A percentile compares a stretch with the other conserved stretches of the same genome.
Evolutionary conservation across 2,329 filamentous ascomycete genomes (phyloP).

Genomic region (Akanthomyces uredinophilus): DNA sequence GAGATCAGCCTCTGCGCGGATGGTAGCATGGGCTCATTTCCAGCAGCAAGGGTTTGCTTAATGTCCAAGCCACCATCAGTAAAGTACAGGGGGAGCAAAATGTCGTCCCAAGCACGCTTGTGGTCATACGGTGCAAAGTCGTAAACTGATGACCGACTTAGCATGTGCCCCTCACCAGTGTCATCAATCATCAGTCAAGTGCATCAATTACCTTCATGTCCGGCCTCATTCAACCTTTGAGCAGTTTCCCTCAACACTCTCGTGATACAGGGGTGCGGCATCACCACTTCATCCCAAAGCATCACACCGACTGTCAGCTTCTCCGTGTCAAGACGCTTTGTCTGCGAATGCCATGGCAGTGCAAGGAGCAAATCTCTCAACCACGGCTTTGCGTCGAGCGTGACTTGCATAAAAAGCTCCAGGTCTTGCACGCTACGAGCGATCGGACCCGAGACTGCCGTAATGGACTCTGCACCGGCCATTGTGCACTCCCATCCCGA

Average conservation of each 20-base stretch:
- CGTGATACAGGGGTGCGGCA: slow-evolving; percentile 48
- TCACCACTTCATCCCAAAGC: slow-evolving; percentile 49
- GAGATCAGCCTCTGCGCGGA: slow-evolving; percentile 50
- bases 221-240: slow-evolving; percentile 35
- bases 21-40: slow-evolving; percentile 49
- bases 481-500: slow-evolving; percentile 15
- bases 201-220: background rate
- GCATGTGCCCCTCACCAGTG: background rate
- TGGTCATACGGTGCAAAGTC: slow-evolving; percentile 51
- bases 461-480: slow-evolving; percentile 26
- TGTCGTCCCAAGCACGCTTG: slow-evolving; percentile 38
- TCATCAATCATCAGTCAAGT: background rate
- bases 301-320: slow-evolving; percentile 52
- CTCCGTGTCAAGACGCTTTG: slow-evolving; percentile 22
- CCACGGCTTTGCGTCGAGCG: slow-evolving; percentile 33
- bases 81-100: slow-evolving; percentile 42
- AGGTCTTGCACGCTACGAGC: slow-evolving; percentile 34
- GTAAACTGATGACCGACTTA: slow-evolving; percentile 46
- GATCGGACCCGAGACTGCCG: slow-evolving; percentile 35
- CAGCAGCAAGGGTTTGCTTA: slow-evolving; percentile 38
- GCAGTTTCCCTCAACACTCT: slow-evolving; percentile 48
- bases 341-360: slow-evolving; percentile 16
- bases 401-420: slow-evolving; percentile 34
- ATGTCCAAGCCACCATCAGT: slow-evolving; percentile 50
- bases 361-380: slow-evolving; percentile 20